These are phyloP conservation scores for Leishmania lainsoni DNA, from an alignment of 208 protist genomes.

Conservation along the genomic window DNA sequence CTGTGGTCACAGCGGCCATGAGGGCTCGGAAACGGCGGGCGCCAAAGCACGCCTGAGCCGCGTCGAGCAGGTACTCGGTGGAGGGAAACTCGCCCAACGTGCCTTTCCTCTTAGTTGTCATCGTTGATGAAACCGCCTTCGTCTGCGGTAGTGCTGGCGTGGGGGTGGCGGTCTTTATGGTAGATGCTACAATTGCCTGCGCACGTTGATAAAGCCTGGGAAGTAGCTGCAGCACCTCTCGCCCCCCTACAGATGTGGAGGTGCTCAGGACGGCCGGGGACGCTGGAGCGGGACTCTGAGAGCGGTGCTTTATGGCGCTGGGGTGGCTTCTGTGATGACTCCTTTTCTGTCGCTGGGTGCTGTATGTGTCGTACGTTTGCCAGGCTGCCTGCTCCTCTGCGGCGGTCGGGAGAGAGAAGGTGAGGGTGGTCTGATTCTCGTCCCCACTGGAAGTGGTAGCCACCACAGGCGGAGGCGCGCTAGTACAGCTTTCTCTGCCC, in stretches of 20 bases:
- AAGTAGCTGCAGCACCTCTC: conserved; percentile 10
- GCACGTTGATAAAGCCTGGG: conserved; percentile 12
- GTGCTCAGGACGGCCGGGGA: neutral
- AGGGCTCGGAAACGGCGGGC: conserved; percentile 13
- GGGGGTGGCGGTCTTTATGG: neutral
- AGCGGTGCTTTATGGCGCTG: neutral
- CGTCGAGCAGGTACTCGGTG: conserved; percentile 6
- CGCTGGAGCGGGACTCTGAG: neutral
- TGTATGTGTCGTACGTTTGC: conserved; percentile 6
- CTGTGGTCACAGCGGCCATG: conserved; percentile 4
- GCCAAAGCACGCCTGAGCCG: conserved; percentile 22
- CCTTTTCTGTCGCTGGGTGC: neutral
- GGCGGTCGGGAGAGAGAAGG: conserved; percentile 3
- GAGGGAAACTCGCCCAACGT: neutral
- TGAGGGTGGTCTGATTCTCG: neutral
- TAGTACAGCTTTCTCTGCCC: neutral
- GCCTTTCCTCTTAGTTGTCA: too few species aligned
- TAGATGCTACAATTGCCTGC: neutral
- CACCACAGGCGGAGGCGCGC: neutral
- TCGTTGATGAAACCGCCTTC: neutral
- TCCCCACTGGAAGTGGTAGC: neutral
- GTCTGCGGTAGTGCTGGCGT: neutral
- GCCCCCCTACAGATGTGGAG: neutral
- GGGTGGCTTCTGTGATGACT: neutral
- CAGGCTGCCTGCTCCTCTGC: conserved; percentile 5